Evolutionary conservation across 768 basidiomycete genomes (phyloP), one percentile per base, ranked within the genome.

Genomic region (Pisolithus tinctorius): DNA sequence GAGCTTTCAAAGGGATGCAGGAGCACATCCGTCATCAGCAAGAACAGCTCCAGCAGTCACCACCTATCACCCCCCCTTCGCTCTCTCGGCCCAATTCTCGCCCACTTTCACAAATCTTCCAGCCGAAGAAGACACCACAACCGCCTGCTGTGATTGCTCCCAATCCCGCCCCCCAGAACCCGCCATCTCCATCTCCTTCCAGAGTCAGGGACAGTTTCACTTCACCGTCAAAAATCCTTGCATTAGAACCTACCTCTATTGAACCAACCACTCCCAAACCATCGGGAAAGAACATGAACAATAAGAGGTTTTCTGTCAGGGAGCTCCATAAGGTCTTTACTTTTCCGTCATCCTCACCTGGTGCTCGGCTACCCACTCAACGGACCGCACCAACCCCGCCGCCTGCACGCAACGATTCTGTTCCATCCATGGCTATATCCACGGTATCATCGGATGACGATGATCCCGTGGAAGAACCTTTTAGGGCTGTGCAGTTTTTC

Each of bases 261-360:
- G 65, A 63, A 50, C 63, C 70, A 31, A 51, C 63, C 23, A 72
- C 70, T 26, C 71, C 71, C 6, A 65, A 63, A 39, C 67, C 66
- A n/a, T 67, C 70, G 7, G 59, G 60, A 45, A 66, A 59, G 53
- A 61, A 60, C 52, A 66, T 59, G 53, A 61, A 60, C 52, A 62
- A 53, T 49, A 58, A 61, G 26, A 67, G 60, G 48, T 67, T 73
- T 42, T 73, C 72, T 53, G 62, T 71, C 34, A 61, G 65, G 52
- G 71, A 67, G 39, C 67, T 73, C 27, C 64, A 68, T 26, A 63
- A 68, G 40, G 57, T 72, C 41, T 63, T 67, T 57, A 57, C 58
- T 1, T 63, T 67, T 31, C 53, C 67, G 8, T 57, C 64, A 9
- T 52, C 66, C 8, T 50, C 58, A n/a, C 45, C 58, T 17, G 52